Evolutionary conservation across 2,329 filamentous ascomycete genomes (phyloP).

Genomic region (Exophiala spinifera): DNA sequence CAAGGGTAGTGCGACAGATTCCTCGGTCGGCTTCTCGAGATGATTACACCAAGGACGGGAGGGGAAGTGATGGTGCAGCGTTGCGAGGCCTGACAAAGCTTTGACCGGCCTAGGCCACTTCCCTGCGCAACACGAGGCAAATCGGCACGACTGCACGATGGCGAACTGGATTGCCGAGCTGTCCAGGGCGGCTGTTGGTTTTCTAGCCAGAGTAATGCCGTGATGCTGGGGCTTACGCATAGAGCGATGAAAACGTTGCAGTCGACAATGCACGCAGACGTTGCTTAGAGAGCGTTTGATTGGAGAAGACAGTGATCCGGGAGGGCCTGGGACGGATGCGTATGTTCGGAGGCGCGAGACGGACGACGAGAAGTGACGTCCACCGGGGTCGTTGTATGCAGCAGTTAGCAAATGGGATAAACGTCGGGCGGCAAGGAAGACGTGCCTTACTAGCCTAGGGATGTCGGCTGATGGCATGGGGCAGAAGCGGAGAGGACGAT

Average conservation of each 20-base stretch:
- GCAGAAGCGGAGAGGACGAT: constrained; percentile 1
- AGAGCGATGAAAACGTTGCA: constrained; percentile 2
- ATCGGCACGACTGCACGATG: not conserved
- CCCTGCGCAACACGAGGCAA: not conserved
- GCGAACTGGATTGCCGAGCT: not conserved
- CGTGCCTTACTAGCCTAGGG: too few species aligned
- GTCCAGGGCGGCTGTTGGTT: not conserved
- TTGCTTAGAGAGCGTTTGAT: not conserved
- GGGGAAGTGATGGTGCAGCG: not conserved
- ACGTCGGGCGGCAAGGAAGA: constrained; percentile 4
- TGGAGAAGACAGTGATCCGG: not conserved
- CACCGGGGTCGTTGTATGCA: not conserved
- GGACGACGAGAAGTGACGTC: not conserved
- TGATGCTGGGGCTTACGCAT: not conserved
- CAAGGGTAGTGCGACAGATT: not conserved
- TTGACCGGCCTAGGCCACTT: not conserved
- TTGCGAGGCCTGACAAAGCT: not conserved
- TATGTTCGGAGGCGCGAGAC: not conserved
- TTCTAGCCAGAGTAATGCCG: not conserved
- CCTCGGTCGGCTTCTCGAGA: not conserved
- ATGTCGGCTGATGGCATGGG: not conserved
- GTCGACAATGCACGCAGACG: not conserved
- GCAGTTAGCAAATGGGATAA: constrained; percentile 15
- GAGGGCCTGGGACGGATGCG: not conserved
- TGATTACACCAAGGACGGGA: not conserved